A percentile compares a stretch with the other conserved stretches of the same genome.
These are phyloP conservation scores for Trypanosoma boissoni DNA, from an alignment of 208 protist genomes.

Conservation along the genomic window DNA sequence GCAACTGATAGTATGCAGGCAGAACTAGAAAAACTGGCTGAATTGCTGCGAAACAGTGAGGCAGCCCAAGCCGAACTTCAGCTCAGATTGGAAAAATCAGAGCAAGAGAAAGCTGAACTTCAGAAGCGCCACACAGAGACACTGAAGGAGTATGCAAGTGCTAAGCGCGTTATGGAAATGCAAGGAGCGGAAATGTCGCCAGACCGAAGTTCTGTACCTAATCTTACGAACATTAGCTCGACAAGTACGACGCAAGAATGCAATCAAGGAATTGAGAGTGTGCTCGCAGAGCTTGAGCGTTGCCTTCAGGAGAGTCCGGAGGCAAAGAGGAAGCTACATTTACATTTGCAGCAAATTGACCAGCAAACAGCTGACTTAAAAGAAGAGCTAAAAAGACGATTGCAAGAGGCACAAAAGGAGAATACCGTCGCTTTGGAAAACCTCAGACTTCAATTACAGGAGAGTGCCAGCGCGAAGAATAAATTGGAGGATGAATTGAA, in stretches of 20 bases:
- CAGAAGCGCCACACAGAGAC: constrained; percentile 1
- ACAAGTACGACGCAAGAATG: neutral
- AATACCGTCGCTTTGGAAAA: too few relatives aligned
- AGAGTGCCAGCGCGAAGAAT: neutral
- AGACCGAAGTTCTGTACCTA: neutral
- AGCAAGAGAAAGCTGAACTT: neutral
- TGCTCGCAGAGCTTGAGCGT: neutral
- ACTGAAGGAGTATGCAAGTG: neutral
- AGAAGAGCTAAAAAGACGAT: neutral
- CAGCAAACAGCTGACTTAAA: neutral
- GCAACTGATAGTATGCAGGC: too few relatives aligned
- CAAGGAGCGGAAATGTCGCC: too few relatives aligned
- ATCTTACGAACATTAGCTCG: too few relatives aligned
- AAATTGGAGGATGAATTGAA: neutral
- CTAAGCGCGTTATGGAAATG: constrained; percentile 12
- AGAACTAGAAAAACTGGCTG: too few relatives aligned
- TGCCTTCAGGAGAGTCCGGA: neutral
- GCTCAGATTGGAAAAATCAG: neutral
- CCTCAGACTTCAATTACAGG: too few relatives aligned
- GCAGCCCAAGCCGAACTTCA: constrained; percentile 7
- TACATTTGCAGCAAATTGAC: neutral
- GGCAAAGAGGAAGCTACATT: too few relatives aligned
- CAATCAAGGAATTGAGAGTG: neutral
- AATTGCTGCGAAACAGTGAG: neutral
- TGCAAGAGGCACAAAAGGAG: too few relatives aligned